Evolutionary conservation across 768 basidiomycete species (phyloP).

Genomic region (Russula dissimulans): DNA sequence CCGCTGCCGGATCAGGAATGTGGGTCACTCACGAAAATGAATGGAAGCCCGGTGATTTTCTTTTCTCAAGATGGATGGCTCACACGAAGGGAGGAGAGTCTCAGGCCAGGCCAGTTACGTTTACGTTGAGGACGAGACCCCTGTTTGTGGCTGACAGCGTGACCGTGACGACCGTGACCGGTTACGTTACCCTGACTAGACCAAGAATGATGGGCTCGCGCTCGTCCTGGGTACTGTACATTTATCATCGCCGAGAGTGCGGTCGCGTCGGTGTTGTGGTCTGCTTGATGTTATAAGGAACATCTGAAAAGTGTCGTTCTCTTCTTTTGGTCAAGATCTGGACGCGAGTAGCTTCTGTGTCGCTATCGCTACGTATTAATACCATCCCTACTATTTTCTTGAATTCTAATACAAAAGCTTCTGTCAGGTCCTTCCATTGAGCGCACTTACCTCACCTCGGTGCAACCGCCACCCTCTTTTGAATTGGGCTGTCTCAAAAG

Average conservation of each 20-base stretch:
- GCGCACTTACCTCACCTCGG: not conserved
- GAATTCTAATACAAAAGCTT: not conserved
- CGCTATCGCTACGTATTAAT: conserved; percentile 5
- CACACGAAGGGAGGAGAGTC: not conserved
- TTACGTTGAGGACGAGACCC: not conserved
- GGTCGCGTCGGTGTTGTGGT: not conserved
- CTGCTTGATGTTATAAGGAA: too few relatives aligned
- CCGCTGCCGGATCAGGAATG: not conserved
- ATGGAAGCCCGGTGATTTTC: not conserved
- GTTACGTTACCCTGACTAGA: not conserved
- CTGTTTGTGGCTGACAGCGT: not conserved
- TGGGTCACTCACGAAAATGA: not conserved
- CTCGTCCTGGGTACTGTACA: too few relatives aligned
- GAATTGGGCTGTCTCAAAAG: not conserved
- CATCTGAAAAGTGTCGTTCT: too few relatives aligned
- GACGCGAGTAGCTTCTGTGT: not conserved
- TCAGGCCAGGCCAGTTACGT: not conserved
- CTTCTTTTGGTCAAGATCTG: not conserved
- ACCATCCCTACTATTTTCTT: not conserved
- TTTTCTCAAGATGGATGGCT: not conserved
- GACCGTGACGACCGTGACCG: too few relatives aligned
- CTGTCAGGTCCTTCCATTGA: not conserved
- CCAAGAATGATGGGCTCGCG: not conserved
- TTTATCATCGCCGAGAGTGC: too few relatives aligned
- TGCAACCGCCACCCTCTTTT: not conserved